Base-by-base conservation (phyloP, 129 eudicot genomes). In the Sambucus nigra region DNA sequence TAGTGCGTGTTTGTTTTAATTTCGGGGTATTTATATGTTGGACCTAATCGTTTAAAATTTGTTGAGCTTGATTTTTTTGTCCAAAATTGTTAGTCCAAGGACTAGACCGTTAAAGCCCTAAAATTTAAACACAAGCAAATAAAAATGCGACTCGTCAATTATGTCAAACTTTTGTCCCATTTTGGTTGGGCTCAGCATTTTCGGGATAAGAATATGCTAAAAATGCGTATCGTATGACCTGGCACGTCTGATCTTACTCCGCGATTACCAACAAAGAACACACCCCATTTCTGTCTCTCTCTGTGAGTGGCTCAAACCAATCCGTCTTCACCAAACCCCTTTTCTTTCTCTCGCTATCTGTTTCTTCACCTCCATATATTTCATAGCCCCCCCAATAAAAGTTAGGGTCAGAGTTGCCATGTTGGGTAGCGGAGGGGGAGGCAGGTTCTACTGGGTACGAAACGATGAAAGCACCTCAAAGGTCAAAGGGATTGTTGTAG, bases 381-480 rank as follows among this genome's bases (percentile, higher is more conserved):
- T 25, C 29, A 16, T 14, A 16, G 12, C 4, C 5, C 25, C 15
- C 17, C 6, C 7, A 24, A n/a, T 15, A 32, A 14, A n/a, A 7
- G 42, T 64, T 60, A 28, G 53, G 51, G 53, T 59, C 33, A 20
- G 25, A 49, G 10, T 16, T 0, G 51, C 7, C 28, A 69, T 67
- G 79, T 64, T 65, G 71, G 69, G 65, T 55, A 27, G 22, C 54
- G 68, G 82, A 17, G 77, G 74, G 28, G 94, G 94, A 20, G 77
- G 72, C 2, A 76, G 77, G 49, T 58, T 77, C 58, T 75, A 70
- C 67, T 88, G 96, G 96, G 69, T 48, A 52, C 57, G 73, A 32
- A 74, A 69, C 55, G 59, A 62, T 0, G 60, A 70, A 8, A 41
- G 45, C 1, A 5, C 51, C 12, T 70, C 56, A 7, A 74, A 71